Evolutionary conservation across 306 rosid genomes (phyloP), one percentile per base, ranked within the genome.

Genomic region (Prunus armeniaca): DNA sequence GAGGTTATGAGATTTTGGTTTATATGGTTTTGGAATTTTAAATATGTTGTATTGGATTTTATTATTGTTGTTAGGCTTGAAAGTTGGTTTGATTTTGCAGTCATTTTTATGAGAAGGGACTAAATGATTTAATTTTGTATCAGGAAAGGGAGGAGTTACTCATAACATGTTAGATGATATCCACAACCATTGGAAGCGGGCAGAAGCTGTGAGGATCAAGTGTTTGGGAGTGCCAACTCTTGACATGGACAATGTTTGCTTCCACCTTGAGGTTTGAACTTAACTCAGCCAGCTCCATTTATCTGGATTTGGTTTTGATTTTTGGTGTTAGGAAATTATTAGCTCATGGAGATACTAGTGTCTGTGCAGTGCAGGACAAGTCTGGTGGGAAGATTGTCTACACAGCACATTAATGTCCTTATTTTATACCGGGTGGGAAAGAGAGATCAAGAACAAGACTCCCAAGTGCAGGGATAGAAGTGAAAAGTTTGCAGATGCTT

Each of bases 191-290:
- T 92, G 98, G 98, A 95, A 83, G 79, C 83, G 88, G 72, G 96
- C 95, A n/a, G 95, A 92, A 82, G 98, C 97, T 69, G 97, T 95
- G 85, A 90, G 97, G 81, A 92, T 94, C 80, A 94, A 94, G 84
- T 90, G 96, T 77, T 87, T 95, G 90, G 97, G 98, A 47, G 96
- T 89, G 77, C 98, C 98, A 58, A 90, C 96, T 76, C 87, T 95
- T 74, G 98, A 95, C 78, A 88, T 95, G 93, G 93, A 89, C 24
- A 22, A 22, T 22, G 80, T 95, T 72, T 95, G 93, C 88, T 95
- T 90, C 87, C 96, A 92, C 69, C 91, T 95, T 34, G 95, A 90
- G 97, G 98, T 93, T 69, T 67, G 84, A 73, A 64, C 56, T 60
- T 32, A 20, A 41, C 54, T 58, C 65, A 25, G 55, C 49, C 65